These are phyloP conservation scores for Globisporangium canariense DNA, from an alignment of 352 stramenopile species.

Conservation along the genomic window DNA sequence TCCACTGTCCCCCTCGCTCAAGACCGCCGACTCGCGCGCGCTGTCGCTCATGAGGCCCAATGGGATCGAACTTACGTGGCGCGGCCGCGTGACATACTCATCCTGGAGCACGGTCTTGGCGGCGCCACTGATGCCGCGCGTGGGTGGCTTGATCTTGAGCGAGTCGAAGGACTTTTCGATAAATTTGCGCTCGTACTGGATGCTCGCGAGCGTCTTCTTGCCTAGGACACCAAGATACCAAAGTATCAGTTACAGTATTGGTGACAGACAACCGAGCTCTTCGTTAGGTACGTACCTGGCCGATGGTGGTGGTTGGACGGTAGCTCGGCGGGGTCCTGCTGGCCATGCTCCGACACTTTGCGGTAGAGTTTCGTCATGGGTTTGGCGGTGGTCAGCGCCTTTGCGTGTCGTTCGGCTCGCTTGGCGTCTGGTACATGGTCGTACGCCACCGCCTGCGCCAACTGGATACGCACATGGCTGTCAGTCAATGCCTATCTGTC, in stretches of 20 bases:
- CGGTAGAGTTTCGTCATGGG: conserved; percentile 63
- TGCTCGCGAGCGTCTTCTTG: conserved; percentile 49
- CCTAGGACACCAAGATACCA: background rate
- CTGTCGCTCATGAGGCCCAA: conserved; percentile 22
- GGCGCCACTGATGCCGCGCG: conserved; percentile 36
- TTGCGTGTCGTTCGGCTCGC: conserved; percentile 14
- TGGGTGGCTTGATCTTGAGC: conserved; percentile 27
- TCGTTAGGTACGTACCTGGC: conserved; percentile 24
- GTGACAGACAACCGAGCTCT: background rate
- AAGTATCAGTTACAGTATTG: background rate
- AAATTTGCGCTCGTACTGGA: conserved; percentile 62
- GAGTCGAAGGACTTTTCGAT: conserved; percentile 29
- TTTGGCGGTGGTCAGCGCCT: conserved; percentile 23
- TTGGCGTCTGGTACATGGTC: conserved; percentile 39
- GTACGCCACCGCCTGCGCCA: conserved; percentile 55
- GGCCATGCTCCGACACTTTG: conserved; percentile 20
- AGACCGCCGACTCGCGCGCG: conserved; percentile 4
- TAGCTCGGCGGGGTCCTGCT: conserved; percentile 1
- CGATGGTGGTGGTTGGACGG: conserved; percentile 1
- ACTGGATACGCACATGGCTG: conserved; percentile 19
- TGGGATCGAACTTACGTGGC: conserved; percentile 56
- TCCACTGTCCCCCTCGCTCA: conserved; percentile 8
- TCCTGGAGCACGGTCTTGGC: conserved; percentile 69
- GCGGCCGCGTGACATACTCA: conserved; percentile 60
- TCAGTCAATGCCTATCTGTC: background rate